Evolutionary conservation across 2,329 filamentous ascomycete genomes (phyloP), one percentile per base, ranked within the genome.

Genomic region (Fusarium solani-melongenae): DNA sequence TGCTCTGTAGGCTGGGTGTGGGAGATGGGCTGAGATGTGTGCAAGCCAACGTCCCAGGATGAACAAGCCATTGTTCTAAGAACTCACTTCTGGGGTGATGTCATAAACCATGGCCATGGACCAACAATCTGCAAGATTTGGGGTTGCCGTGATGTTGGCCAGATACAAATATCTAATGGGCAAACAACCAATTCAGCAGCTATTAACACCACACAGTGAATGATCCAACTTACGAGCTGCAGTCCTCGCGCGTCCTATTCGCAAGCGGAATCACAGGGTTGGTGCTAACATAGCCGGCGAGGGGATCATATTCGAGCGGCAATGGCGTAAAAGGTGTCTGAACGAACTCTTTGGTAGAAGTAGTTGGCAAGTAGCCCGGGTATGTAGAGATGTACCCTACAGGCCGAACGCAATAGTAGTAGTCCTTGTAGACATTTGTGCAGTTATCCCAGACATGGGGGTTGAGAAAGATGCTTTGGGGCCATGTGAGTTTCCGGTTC

Each of bases 341-440:
- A 9, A 49, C 22, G 44, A 49, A 27, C 44, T 49, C 22, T 49
- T 11, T 49, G 44, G 44, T 49, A 49, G 44, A 49, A 27, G 44
- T 49, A 49, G 44, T 49, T 27, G 44, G 44, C 22, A 49, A 49
- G 44, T 49, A 49, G 44, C 44, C 44, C 15, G 22, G 44, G 44
- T 49, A 27, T 49, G 22, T 49, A 49, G 24, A 49, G 44, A 49
- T 49, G 34, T 49, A 49, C 22, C 68, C 64, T 2, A 68, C 60
- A 7, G 68, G 60, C n/a, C 36, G 44, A 5, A 70, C 56, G 15
- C 64, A 70, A 49, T 70, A 70, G 55, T 61, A 38, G 27, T 60
- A 44, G 64, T 58, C 64, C 12, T 53, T 39, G 31, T 44, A 70
- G 6, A 70, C 38, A 39, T 70, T 70, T 34, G 64, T 67, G 65